phyloP scores from a whole-genome alignment of 1,284 basidiomycete genomes.

The Rhodotorula sp. region DNA sequence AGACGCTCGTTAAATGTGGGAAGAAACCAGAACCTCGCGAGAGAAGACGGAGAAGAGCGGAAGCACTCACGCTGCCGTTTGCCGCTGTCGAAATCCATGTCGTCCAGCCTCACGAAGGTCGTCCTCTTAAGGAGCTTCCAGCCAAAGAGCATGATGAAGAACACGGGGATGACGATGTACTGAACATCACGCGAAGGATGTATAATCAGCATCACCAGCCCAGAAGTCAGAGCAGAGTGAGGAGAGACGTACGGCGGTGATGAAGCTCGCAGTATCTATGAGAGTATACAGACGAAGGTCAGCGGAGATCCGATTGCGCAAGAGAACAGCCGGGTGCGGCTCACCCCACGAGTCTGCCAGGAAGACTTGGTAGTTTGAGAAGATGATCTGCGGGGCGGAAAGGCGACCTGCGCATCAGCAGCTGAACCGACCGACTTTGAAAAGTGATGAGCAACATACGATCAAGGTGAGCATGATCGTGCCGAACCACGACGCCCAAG shows the following conservation, averaged over 20 bases:
- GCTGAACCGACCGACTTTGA: too few relatives aligned
- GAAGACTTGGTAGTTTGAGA: constrained; percentile 35
- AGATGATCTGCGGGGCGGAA: constrained; percentile 17
- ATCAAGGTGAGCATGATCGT: constrained; percentile 16
- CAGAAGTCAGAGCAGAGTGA: too few relatives aligned
- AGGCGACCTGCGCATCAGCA: constrained; percentile 1
- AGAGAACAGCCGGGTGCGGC: not conserved
- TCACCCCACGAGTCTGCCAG: not conserved
- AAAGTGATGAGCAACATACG: not conserved
- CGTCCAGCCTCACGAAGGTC: constrained; percentile 21
- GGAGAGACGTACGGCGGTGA: constrained; percentile 4
- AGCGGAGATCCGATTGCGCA: not conserved
- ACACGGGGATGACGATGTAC: constrained; percentile 29
- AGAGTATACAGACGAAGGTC: not conserved
- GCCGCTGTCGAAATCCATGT: constrained; percentile 28
- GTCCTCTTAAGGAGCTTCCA: constrained; percentile 33
- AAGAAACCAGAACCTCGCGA: too few relatives aligned
- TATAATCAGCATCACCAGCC: too few relatives aligned
- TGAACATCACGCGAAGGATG: too few relatives aligned
- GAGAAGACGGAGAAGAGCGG: not conserved
- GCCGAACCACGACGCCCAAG: constrained; percentile 45
- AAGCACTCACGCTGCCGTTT: constrained; percentile 18
- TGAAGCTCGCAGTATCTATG: constrained; percentile 18
- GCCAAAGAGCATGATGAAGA: constrained; percentile 22
- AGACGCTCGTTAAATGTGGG: too few relatives aligned